These are phyloP conservation scores for Kwoniella sp. DNA, from an alignment of 768 basidiomycete species.

Conservation along the genomic window DNA sequence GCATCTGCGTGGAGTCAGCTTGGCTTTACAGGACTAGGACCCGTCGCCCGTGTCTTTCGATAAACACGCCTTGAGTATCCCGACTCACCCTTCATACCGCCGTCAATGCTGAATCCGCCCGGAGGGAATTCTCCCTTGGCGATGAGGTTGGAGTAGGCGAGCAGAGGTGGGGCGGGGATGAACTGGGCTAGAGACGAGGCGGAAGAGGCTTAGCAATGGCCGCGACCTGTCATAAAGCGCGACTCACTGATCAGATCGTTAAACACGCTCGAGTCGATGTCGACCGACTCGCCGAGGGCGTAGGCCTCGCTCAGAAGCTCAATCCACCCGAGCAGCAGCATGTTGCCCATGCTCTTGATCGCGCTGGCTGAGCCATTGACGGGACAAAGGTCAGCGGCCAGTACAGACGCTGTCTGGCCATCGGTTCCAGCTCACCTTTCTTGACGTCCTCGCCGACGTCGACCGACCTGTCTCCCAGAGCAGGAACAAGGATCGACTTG, in stretches of 20 bases:
- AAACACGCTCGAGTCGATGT: conserved; percentile 17
- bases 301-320: conserved; percentile 24
- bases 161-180: conserved; percentile 17
- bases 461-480: conserved; percentile 15
- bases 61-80: background rate
- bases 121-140: conserved; percentile 21
- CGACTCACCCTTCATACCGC: conserved; percentile 28
- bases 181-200: conserved; percentile 10
- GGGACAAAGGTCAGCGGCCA: too few relatives aligned
- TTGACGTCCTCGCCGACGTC: conserved; percentile 28
- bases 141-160: conserved; percentile 26
- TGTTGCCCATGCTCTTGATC: conserved; percentile 27
- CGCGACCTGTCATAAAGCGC: background rate
- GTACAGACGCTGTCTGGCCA: too few relatives aligned
- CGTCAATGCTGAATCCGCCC: conserved; percentile 22
- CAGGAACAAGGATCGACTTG: conserved; percentile 12
- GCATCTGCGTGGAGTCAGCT: conserved; percentile 15
- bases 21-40: background rate
- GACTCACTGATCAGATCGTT: conserved; percentile 20
- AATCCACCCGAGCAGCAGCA: conserved; percentile 18
- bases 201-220: background rate
- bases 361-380: conserved; percentile 9
- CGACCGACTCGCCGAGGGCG: conserved; percentile 24
- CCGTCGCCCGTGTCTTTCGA: background rate
- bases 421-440: conserved; percentile 15